phyloP scores from a whole-genome alignment of 2,329 filamentous ascomycete species.

The Teratosphaeria gauchensis region DNA sequence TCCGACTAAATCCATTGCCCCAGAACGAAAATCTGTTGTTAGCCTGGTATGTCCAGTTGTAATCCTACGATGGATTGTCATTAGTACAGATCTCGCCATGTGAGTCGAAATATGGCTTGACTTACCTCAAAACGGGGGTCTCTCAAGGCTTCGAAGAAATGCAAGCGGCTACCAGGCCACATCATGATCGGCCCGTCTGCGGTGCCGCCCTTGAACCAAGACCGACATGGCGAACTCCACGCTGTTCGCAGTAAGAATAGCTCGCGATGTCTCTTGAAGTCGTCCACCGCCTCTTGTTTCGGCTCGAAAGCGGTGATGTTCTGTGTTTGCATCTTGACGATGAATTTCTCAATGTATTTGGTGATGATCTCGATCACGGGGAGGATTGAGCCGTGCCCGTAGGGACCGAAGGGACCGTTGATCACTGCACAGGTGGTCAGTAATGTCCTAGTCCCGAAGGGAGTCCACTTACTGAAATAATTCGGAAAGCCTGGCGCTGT shows the following conservation, averaged over 20 bases:
- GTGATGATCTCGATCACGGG: constrained; percentile 9
- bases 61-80: constrained; percentile 4
- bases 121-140: constrained; percentile 1
- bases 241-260: constrained; percentile 8
- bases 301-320: constrained; percentile 9
- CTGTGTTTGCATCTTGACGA: constrained; percentile 11
- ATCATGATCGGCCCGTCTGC: constrained; percentile 22
- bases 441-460: neutral
- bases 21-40: constrained; percentile 9
- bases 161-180: constrained; percentile 17
- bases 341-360: constrained; percentile 9
- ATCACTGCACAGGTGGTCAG: constrained; percentile 1
- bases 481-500: constrained; percentile 9
- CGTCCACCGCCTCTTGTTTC: constrained; percentile 5
- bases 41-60: neutral
- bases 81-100: neutral
- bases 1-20: constrained; percentile 12
- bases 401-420: constrained; percentile 9
- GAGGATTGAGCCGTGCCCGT: constrained; percentile 8
- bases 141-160: constrained; percentile 9
- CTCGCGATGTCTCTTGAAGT: constrained; percentile 7
- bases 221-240: constrained; percentile 9
- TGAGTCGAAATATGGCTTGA: neutral
- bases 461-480: constrained; percentile 3
- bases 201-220: constrained; percentile 22